Percentiles rank a stretch among this genome's conserved stretches.
Conservation (phyloP, 1,284 basidiomycete species). For the Earliella scabrosa region DNA sequence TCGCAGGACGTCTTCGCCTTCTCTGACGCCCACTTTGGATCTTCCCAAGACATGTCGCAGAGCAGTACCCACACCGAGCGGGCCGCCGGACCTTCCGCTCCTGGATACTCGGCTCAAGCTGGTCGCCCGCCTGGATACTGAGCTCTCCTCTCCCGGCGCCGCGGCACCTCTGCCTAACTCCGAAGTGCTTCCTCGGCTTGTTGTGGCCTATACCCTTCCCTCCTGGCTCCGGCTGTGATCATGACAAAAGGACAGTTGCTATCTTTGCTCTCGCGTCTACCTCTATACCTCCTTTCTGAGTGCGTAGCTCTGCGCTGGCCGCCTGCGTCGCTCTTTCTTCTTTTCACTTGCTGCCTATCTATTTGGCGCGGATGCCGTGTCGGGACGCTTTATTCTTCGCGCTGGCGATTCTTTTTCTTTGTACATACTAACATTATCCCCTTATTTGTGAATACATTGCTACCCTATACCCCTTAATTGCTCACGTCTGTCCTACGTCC, state of each 20-base stretch:
- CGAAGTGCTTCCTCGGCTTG: not conserved
- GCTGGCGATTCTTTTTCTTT: not conserved
- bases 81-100: not conserved
- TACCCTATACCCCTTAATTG: not conserved
- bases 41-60: not conserved
- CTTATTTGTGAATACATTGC: not conserved
- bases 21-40: not conserved
- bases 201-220: not conserved
- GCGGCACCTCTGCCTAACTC: not conserved
- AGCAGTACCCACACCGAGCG: not conserved
- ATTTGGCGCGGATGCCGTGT: not conserved
- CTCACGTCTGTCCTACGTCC: not conserved
- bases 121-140: not conserved
- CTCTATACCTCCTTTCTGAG: not conserved
- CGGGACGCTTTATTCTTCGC: not conserved
- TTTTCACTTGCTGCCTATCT: not conserved
- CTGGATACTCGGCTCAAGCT: not conserved
- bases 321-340: not conserved
- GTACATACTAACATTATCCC: not conserved
- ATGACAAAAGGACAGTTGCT: not conserved
- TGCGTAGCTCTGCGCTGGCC: not conserved
- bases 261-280: not conserved
- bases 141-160: not conserved
- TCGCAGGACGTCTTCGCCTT: not conserved
- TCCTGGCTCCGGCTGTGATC: no score